Evolutionary conservation across 169 alveolate species (phyloP).

Genomic region (Pseudocohnilembus persalinus): DNA sequence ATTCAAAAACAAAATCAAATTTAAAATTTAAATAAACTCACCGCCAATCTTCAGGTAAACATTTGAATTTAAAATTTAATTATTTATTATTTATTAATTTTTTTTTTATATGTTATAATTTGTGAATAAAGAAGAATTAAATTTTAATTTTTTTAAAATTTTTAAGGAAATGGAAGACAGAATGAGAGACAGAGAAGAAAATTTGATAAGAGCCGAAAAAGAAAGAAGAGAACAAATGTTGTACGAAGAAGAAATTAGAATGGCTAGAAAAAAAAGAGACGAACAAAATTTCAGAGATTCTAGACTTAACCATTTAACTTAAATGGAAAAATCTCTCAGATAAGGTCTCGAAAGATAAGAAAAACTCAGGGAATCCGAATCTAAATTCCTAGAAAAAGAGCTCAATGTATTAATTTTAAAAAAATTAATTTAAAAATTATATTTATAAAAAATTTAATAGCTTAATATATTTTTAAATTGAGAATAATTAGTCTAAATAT

Average conservation of each 20-base stretch:
- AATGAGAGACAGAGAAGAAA: conserved; percentile 18
- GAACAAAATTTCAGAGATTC: conserved; percentile 24
- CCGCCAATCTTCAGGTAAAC: conserved; percentile 4
- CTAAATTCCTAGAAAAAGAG: conserved; percentile 26
- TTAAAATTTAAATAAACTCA: conserved; percentile 14
- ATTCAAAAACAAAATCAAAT: conserved; percentile 17
- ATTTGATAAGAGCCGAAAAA: conserved; percentile 18
- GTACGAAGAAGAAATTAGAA: conserved; percentile 43
- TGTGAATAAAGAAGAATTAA: too few species aligned
- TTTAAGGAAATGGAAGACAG: not conserved
- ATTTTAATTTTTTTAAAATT: too few species aligned
- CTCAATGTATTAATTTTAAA: conserved; percentile 1
- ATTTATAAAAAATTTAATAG: too few species aligned
- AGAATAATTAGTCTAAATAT: too few species aligned
- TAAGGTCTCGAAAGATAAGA: conserved; percentile 16
- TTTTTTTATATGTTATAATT: too few species aligned
- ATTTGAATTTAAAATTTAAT: not conserved
- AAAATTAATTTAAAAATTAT: too few species aligned
- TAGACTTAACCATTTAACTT: conserved; percentile 27
- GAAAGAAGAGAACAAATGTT: conserved; percentile 34
- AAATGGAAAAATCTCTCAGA: conserved; percentile 22
- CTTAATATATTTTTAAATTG: too few species aligned
- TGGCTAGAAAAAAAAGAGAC: not conserved
- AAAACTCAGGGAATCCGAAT: conserved; percentile 19
- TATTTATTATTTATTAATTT: too few species aligned